Percentiles rank a stretch among this genome's conserved stretches.
Evolutionary conservation across 1,139 yeast species (phyloP).

Genomic region (Geotrichum carabidarum): DNA sequence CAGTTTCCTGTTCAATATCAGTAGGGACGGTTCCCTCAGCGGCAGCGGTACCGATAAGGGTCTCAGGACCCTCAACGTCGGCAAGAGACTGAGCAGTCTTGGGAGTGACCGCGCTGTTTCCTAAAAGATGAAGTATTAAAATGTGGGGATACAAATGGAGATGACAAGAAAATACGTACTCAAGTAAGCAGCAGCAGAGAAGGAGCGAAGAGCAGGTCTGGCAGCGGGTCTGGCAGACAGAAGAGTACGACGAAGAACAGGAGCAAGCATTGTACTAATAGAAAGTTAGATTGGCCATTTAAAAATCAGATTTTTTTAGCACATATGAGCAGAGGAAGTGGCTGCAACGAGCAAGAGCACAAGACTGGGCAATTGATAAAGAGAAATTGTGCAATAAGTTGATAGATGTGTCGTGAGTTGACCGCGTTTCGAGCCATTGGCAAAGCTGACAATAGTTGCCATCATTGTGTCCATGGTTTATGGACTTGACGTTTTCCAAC

Average conservation of each 20-base stretch:
- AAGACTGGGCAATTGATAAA: too few relatives aligned
- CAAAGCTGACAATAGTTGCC: too few relatives aligned
- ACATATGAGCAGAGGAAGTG: background rate
- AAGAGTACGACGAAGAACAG: slow-evolving; percentile 24
- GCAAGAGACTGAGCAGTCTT: slow-evolving; percentile 65
- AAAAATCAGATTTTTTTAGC: background rate
- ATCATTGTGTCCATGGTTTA: too few relatives aligned
- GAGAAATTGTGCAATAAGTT: too few relatives aligned
- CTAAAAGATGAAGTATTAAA: background rate
- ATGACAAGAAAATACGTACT: background rate
- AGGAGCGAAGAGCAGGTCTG: slow-evolving; percentile 23
- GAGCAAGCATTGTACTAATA: slow-evolving; percentile 21
- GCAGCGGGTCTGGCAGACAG: slow-evolving; percentile 21
- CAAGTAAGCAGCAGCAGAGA: slow-evolving; percentile 19
- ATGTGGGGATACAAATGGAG: background rate
- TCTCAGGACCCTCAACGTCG: slow-evolving; percentile 75
- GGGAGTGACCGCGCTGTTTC: slow-evolving; percentile 29
- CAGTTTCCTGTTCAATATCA: slow-evolving; percentile 94
- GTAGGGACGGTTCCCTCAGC: slow-evolving; percentile 78
- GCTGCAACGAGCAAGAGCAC: background rate
- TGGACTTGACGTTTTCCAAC: too few relatives aligned
- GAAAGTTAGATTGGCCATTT: background rate
- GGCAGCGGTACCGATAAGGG: slow-evolving; percentile 90
- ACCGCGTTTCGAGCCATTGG: too few relatives aligned
- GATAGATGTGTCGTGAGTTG: too few relatives aligned